Base-by-base conservation (phyloP, 1,284 basidiomycete genomes). In the Austroboletus niveus region DNA sequence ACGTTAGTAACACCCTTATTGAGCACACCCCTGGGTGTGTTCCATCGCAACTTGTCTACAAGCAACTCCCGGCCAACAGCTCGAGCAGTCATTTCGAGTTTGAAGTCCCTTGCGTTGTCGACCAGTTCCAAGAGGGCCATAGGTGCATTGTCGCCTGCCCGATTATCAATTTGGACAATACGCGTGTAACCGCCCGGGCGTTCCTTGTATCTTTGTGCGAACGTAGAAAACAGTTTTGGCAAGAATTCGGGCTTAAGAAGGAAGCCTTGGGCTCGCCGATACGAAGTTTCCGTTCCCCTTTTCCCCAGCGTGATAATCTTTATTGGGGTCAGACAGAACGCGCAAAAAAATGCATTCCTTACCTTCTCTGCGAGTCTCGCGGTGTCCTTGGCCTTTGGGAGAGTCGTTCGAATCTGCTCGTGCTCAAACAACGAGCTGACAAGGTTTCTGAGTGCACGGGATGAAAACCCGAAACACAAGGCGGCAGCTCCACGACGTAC, bases 151-250 rank as follows among this genome's bases (percentile, higher is more conserved):
- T 99, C 97, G 24, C 95, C 94, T 51, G 76, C 79, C 17, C 96
- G 83, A 68, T 89, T 83, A 38, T 96, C 97, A 59, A 86, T 91
- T 66, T 89, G 92, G 69, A 94, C 87, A 57, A 99, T 87, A 27
- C 97, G 85, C 8, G 97, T 99, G 75, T 98, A 99, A 8, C 97
- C 97, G 10, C 97, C 97, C 5, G 87, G 87, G 6, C 97, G 82
- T 20, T 79, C 67, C 1, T 82, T 79, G 71, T 98, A 99, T 42
- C 97, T 87, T 57, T 83, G 68, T 0, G 93, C 85, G 50, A 98
- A 85, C 7, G 83, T 81, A 10, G 77, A 78, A 67, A 98, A 94
- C 22, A 98, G 75, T 69, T 95, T 95, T 17, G 86, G 82, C 22
- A 94, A 72, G 32, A 92, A 72, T 14, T 75, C 70, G 45, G 84